Evolutionary conservation across 2,329 filamentous ascomycete genomes (phyloP).

Genomic region (Chrysoporthe austroafricana): DNA sequence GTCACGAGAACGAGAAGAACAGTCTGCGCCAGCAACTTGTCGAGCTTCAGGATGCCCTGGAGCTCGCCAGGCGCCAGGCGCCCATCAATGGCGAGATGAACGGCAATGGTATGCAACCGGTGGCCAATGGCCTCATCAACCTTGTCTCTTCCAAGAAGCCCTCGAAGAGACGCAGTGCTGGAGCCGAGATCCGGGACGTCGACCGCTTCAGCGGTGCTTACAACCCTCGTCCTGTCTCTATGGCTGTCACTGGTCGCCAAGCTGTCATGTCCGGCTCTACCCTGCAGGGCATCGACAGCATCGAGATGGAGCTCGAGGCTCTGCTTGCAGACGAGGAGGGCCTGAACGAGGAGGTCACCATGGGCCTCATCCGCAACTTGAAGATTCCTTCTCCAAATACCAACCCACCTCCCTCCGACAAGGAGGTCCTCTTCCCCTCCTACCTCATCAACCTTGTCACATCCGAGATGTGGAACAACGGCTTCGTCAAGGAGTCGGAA

Average conservation of each 20-base stretch:
- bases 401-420: slow-evolving; percentile 90
- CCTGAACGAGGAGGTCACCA: slow-evolving; percentile 94
- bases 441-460: slow-evolving; percentile 99
- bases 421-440: slow-evolving; percentile 97
- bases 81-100: slow-evolving; percentile 76
- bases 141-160: slow-evolving; percentile 94
- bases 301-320: slow-evolving; percentile 92
- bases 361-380: slow-evolving; percentile 93
- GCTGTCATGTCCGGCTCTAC: slow-evolving; percentile 71
- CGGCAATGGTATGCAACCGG: slow-evolving; percentile 56
- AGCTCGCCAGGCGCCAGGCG: slow-evolving; percentile 77
- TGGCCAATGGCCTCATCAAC: slow-evolving; percentile 85
- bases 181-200: slow-evolving; percentile 79
- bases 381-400: slow-evolving; percentile 91
- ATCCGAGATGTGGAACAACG: slow-evolving; percentile 99
- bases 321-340: slow-evolving; percentile 94
- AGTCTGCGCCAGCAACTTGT: slow-evolving; percentile 85
- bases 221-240: slow-evolving; percentile 93
- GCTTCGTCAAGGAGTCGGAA: slow-evolving; percentile 98
- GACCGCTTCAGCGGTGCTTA: slow-evolving; percentile 92
- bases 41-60: slow-evolving; percentile 90
- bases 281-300: slow-evolving; percentile 83
- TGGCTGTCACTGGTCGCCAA: slow-evolving; percentile 80
- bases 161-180: slow-evolving; percentile 86
- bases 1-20: slow-evolving; percentile 83